Evolutionary conservation across 2,329 filamentous ascomycete species (phyloP).

Genomic region (Septoria linicola): DNA sequence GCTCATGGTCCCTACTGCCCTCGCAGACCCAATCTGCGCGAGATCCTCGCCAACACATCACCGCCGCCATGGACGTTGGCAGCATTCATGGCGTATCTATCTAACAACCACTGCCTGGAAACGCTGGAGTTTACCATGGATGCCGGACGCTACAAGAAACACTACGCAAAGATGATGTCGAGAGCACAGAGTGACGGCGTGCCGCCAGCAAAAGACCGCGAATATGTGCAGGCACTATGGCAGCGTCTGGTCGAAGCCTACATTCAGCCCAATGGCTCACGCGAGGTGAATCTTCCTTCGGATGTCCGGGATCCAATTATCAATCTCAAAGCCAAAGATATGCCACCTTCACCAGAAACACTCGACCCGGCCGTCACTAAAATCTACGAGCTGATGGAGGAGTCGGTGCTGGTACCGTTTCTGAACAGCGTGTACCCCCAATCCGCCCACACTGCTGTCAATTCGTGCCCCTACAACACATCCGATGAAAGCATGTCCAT

Average conservation of each 20-base stretch:
- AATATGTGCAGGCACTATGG: slow-evolving; percentile 80
- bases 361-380: slow-evolving; percentile 82
- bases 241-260: slow-evolving; percentile 85
- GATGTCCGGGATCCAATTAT: slow-evolving; percentile 81
- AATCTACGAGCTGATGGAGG: slow-evolving; percentile 95
- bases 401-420: slow-evolving; percentile 90
- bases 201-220: slow-evolving; percentile 57
- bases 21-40: slow-evolving; percentile 71
- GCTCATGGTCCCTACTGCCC: slow-evolving; percentile 54
- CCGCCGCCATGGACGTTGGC: slow-evolving; percentile 85
- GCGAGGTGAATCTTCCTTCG: slow-evolving; percentile 87
- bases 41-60: slow-evolving; percentile 84
- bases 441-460: slow-evolving; percentile 45
- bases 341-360: slow-evolving; percentile 70
- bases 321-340: slow-evolving; percentile 54
- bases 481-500: slow-evolving; percentile 34
- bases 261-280: slow-evolving; percentile 77
- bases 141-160: slow-evolving; percentile 76
- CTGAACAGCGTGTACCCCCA: slow-evolving; percentile 65
- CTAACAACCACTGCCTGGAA: slow-evolving; percentile 94
- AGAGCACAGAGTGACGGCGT: slow-evolving; percentile 44
- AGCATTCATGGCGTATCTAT: slow-evolving; percentile 94
- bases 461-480: slow-evolving; percentile 45
- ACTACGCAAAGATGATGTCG: slow-evolving; percentile 61
- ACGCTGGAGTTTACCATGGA: slow-evolving; percentile 97